Evolutionary conservation across 2,329 filamentous ascomycete genomes (phyloP), one percentile per base, ranked within the genome.

Genomic region (Purpureocillium takamizusanense): DNA sequence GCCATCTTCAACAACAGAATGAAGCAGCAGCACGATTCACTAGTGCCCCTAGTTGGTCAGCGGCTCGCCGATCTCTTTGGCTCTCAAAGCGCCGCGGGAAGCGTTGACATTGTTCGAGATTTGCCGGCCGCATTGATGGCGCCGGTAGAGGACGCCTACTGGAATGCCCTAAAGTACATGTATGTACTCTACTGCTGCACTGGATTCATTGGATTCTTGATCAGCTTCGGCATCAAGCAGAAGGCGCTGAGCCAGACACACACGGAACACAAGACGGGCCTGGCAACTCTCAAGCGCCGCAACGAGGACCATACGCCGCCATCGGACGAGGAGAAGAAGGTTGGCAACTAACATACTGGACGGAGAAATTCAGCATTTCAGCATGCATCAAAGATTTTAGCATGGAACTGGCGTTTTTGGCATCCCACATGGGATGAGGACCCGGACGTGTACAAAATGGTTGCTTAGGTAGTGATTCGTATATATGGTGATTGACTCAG

Each of bases 1-100:
- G 82, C 86, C 33, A 72, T 89, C 29, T 88, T 89, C 62, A 80
- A 86, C 59, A 88, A 89, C 54, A 64, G 72, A 42, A 85, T 87
- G 78, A 61, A 76, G 46, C 66, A 64, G 34, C 72, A 77, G 47
- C 65, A 69, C 21, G 51, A 61, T 4, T 51, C 53, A 8, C 67
- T 84, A 23, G 57, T 61, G 16, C 49, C 60, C 23, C 57, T 70
- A 4, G 66, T 85, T 0, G 72, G 72, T 1, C 60, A 60, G 0
- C 52, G 71, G 3, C 60, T 70, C 1, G 76, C 76, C 1, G 48
- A 55, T 4, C 51, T 64, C 17, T 67, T 86, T 6, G 69, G 74
- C 4, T 78, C 79, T n/a, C 61, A 65, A 46, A 67, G 71, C 40
- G 76, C 81, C 28, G 70, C 76, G 12, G 71, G 81, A 15, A 79